Evolutionary conservation across 352 stramenopile genomes (phyloP).

Genomic region (Pythium myriotylum): DNA sequence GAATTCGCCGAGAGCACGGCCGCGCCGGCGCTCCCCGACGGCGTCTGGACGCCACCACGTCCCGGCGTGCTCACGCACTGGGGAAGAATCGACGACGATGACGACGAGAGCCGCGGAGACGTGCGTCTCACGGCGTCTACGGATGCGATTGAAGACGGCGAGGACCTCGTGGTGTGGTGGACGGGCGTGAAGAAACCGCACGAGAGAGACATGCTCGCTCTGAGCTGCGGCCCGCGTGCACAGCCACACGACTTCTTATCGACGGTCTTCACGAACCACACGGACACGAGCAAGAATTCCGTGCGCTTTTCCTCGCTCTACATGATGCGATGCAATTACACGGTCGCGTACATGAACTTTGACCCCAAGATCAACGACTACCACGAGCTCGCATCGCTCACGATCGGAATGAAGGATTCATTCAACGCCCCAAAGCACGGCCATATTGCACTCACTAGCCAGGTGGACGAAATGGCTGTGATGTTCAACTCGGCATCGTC

Average conservation of each 20-base stretch:
- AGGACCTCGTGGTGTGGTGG: conserved; percentile 79
- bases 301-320: conserved; percentile 69
- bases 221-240: conserved; percentile 66
- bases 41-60: conserved; percentile 9
- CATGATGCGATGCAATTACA: conserved; percentile 82
- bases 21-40: background rate
- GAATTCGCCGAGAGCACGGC: conserved; percentile 12
- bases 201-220: conserved; percentile 60
- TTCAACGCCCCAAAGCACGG: conserved; percentile 68
- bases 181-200: conserved; percentile 46
- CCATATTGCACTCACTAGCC: conserved; percentile 62
- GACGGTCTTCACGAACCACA: conserved; percentile 37
- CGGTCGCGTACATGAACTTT: conserved; percentile 65
- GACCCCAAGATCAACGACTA: conserved; percentile 45
- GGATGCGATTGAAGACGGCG: conserved; percentile 51
- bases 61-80: conserved; percentile 14
- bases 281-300: conserved; percentile 30
- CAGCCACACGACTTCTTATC: conserved; percentile 57
- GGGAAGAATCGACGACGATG: conserved; percentile 14
- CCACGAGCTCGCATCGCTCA: conserved; percentile 38
- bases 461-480: conserved; percentile 68
- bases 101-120: background rate
- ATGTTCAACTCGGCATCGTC: conserved; percentile 78
- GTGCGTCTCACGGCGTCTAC: conserved; percentile 42
- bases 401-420: conserved; percentile 56